Percentiles rank a stretch among this genome's conserved stretches.
Conservation (phyloP, 73 alveolate species). For the Uronychia binucleata region DNA sequence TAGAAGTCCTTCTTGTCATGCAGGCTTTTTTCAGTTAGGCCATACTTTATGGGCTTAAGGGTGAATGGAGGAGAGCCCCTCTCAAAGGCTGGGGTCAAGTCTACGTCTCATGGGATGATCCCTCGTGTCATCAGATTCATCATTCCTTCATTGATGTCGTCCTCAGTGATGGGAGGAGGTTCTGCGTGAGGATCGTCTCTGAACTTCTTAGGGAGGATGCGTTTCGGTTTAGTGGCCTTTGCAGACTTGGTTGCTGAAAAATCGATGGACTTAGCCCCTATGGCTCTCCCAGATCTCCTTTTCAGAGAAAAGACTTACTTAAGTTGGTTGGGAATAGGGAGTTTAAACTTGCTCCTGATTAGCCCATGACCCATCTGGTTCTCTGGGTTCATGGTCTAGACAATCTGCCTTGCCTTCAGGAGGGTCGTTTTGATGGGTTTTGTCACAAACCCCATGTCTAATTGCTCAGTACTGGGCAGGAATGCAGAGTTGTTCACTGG, state of each 20-base stretch:
- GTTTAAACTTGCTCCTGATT: slow-evolving; percentile 41
- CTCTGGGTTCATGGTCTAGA: slow-evolving; percentile 44
- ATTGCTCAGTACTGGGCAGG: background rate
- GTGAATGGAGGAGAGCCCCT: slow-evolving; percentile 91
- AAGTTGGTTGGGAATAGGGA: slow-evolving; percentile 45
- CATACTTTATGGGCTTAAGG: slow-evolving; percentile 29
- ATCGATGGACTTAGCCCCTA: background rate
- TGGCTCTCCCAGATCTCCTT: slow-evolving; percentile 9
- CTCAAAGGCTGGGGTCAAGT: slow-evolving; percentile 89
- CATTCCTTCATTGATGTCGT: slow-evolving; percentile 90
- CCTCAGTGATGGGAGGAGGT: slow-evolving; percentile 84
- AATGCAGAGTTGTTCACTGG: background rate
- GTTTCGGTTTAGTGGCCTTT: slow-evolving; percentile 48
- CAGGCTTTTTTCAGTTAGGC: no score
- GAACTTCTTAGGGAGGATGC: slow-evolving; percentile 66
- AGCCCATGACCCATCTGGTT: slow-evolving; percentile 41
- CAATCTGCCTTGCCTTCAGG: slow-evolving; percentile 7
- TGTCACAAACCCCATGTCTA: slow-evolving; percentile 6
- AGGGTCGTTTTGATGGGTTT: slow-evolving; percentile 23
- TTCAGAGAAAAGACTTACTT: background rate
- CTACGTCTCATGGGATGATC: slow-evolving; percentile 89
- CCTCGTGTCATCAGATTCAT: slow-evolving; percentile 81
- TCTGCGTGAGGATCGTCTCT: slow-evolving; percentile 83
- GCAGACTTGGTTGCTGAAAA: slow-evolving; percentile 3
- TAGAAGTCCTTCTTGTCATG: slow-evolving; percentile 24